These are phyloP conservation scores for Suillus tomentosus DNA, from an alignment of 768 basidiomycete genomes.

Conservation along the genomic window DNA sequence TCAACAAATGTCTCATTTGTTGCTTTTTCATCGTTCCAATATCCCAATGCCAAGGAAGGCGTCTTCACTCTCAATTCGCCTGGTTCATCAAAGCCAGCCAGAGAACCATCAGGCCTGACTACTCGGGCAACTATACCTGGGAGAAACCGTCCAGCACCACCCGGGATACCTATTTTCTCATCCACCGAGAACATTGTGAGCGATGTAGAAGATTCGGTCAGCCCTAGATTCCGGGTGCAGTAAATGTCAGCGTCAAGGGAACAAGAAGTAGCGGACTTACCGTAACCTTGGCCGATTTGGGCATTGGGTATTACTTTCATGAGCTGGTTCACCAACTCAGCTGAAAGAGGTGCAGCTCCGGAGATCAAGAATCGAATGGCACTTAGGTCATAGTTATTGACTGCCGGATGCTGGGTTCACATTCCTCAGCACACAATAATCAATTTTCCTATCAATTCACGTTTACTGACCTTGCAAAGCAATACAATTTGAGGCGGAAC, in stretches of 20 bases:
- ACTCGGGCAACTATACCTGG: constrained; percentile 59
- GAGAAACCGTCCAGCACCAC: constrained; percentile 48
- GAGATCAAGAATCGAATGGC: constrained; percentile 55
- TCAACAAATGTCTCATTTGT: constrained; percentile 70
- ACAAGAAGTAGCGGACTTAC: constrained; percentile 28
- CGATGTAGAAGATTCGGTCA: constrained; percentile 66
- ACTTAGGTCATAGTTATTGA: constrained; percentile 50
- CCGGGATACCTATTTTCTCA: constrained; percentile 51
- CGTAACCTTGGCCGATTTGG: constrained; percentile 64
- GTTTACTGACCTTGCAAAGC: constrained; percentile 56
- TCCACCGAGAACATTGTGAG: constrained; percentile 51
- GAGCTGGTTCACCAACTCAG: constrained; percentile 51
- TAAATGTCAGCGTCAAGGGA: background rate
- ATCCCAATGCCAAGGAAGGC: constrained; percentile 43
- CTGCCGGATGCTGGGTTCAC: constrained; percentile 47
- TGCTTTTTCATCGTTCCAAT: constrained; percentile 59
- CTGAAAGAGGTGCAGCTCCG: constrained; percentile 66
- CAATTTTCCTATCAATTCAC: background rate
- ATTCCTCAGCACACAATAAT: background rate
- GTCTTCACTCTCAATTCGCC: constrained; percentile 59
- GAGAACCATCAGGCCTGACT: constrained; percentile 57
- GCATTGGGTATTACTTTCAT: constrained; percentile 55
- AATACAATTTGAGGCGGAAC: constrained; percentile 71
- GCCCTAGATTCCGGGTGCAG: constrained; percentile 40
- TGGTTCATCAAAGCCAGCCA: constrained; percentile 54